phyloP scores from a whole-genome alignment of 768 basidiomycete species.

The Pluteus cervinus region DNA sequence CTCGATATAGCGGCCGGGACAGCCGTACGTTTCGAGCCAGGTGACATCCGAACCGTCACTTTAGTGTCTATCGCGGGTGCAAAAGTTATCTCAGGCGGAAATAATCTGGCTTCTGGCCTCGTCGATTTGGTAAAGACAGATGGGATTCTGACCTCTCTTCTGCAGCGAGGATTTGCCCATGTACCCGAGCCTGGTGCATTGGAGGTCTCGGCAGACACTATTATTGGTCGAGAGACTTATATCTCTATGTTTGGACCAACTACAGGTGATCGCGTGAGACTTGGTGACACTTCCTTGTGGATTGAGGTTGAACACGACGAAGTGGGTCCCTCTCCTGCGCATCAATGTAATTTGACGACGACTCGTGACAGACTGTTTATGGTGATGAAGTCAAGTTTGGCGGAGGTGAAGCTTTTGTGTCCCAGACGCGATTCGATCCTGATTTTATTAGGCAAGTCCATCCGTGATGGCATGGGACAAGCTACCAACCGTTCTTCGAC shows the following conservation, averaged over 20 bases:
- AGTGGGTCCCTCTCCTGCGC: constrained; percentile 30
- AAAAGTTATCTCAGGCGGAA: constrained; percentile 73
- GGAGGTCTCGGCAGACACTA: constrained; percentile 44
- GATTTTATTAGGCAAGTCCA: constrained; percentile 64
- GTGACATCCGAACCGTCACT: constrained; percentile 78
- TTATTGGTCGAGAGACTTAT: constrained; percentile 67
- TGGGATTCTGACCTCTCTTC: constrained; percentile 38
- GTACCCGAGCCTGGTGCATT: constrained; percentile 57
- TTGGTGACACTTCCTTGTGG: constrained; percentile 91
- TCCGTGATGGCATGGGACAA: constrained; percentile 97
- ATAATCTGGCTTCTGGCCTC: constrained; percentile 56
- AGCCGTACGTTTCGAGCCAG: constrained; percentile 95
- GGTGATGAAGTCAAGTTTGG: constrained; percentile 99
- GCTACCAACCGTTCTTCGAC: constrained; percentile 61
- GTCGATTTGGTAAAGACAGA: constrained; percentile 39
- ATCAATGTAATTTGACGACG: background rate
- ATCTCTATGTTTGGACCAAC: constrained; percentile 96
- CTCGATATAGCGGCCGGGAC: constrained; percentile 94
- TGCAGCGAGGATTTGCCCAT: constrained; percentile 67
- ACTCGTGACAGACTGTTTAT: constrained; percentile 58
- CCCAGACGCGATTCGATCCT: background rate
- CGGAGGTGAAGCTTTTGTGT: constrained; percentile 48
- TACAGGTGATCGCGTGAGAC: constrained; percentile 77
- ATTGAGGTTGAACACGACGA: constrained; percentile 86
- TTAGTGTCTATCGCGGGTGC: constrained; percentile 76